These are phyloP conservation scores for Orbilia javanica DNA, from an alignment of 2,329 filamentous ascomycete species.

Conservation along the genomic window DNA sequence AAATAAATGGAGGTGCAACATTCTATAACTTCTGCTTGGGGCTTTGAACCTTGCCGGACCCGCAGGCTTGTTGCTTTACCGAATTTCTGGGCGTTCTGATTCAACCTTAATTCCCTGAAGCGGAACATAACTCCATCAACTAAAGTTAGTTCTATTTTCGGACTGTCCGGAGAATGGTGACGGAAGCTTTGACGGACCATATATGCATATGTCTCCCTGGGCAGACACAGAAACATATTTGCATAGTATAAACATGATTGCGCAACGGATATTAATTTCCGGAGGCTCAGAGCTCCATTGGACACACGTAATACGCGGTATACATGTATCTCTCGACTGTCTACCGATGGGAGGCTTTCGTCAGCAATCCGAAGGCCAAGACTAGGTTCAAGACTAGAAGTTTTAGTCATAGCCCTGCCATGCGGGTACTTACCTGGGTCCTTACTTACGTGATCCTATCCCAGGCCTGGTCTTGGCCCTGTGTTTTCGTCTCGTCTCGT, in stretches of 20 bases:
- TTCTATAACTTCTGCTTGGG: constrained; percentile 7
- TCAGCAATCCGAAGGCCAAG: constrained; percentile 13
- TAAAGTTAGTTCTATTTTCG: constrained; percentile 18
- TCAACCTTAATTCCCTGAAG: constrained; percentile 15
- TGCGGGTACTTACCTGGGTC: neutral
- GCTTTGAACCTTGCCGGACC: constrained; percentile 11
- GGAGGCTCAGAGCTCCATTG: constrained; percentile 1
- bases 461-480: neutral
- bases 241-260: neutral
- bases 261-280: constrained; percentile 35
- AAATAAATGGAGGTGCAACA: neutral
- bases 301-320: constrained; percentile 38
- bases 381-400: neutral
- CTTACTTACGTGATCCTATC: neutral
- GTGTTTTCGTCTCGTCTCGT: constrained; percentile 15
- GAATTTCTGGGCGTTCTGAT: constrained; percentile 16
- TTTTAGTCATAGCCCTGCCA: neutral
- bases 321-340: constrained; percentile 5
- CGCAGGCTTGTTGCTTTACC: constrained; percentile 21
- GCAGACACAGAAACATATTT: neutral
- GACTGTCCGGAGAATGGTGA: neutral
- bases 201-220: neutral
- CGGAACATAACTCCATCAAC: constrained; percentile 9
- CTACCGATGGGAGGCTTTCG: constrained; percentile 17
- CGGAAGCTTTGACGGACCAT: constrained; percentile 14